Evolutionary conservation across 306 rosid species (phyloP), one percentile per base, ranked within the genome.

Genomic region (Vigna unguiculata): DNA sequence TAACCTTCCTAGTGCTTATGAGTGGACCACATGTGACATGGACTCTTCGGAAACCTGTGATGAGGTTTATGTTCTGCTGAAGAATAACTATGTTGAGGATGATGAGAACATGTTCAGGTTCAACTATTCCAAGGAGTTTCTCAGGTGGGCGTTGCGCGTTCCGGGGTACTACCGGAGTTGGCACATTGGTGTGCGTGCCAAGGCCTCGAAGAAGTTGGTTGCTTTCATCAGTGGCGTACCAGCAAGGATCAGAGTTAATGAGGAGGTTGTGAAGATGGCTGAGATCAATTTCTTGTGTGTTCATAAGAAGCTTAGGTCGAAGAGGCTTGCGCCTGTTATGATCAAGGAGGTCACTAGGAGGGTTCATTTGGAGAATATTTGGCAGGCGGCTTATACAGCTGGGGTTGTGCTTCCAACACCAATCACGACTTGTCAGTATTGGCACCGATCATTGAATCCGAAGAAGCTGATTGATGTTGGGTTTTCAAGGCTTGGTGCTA

Each of bases 331-430:
- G 0, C 97, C 96, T 22, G 96, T 92, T 36, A 90, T 92, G 97
- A 92, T 92, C 80, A 92, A 92, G 83, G 97, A 92, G 45, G 91
- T 91, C 13, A 91, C 97, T 4, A 81, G 97, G 84, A 88, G 96
- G 85, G 97, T 92, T 75, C 96, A 90, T 83, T 76, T 92, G 89
- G 97, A 90, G 85, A 81, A 87, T 78, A 88, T 88, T 55, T 92
- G 93, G 93, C 97, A 90, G 46, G 97, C 97, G 1, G 96, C 97
- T 48, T 92, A 92, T 74, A 92, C 97, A 0, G 97, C 97, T n/a
- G 97, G 97, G 73, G 91, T 92, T 46, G 90, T 92, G 72, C 87
- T 92, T 84, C 96, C 96, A 4, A 92, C 97, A 0, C 84, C 84
- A 0, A 76, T 80, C 41, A 76, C 84, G 4, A 80, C 80, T 67